Conservation (phyloP, 768 basidiomycete genomes). For the Kwoniella europaea region DNA sequence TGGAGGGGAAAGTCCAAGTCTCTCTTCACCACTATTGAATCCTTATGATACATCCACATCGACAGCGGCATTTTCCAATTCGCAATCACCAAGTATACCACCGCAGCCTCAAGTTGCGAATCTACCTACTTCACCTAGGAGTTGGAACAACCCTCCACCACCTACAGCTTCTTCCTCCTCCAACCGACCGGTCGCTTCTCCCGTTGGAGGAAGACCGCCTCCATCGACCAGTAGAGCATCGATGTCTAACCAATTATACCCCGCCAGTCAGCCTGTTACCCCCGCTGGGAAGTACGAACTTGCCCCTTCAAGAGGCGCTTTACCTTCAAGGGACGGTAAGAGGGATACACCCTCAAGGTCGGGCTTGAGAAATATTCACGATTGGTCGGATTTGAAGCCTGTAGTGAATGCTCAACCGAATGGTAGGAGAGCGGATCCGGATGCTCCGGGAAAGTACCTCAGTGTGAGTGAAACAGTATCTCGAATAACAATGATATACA, state of each 20-base stretch:
- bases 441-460: conserved; percentile 68
- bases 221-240: conserved; percentile 5
- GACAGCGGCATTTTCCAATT: conserved; percentile 5
- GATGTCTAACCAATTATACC: conserved; percentile 33
- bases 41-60: conserved; percentile 40
- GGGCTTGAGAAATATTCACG: conserved; percentile 79
- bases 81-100: conserved; percentile 12
- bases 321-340: conserved; percentile 15
- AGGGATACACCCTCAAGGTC: conserved; percentile 41
- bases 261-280: conserved; percentile 45
- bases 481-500: background rate
- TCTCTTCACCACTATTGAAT: conserved; percentile 40
- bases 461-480: conserved; percentile 67
- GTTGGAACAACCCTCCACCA: conserved; percentile 13
- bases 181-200: conserved; percentile 17
- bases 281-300: conserved; percentile 43
- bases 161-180: conserved; percentile 19
- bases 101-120: conserved; percentile 15
- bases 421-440: conserved; percentile 77
- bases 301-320: conserved; percentile 33
- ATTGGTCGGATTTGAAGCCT: conserved; percentile 76
- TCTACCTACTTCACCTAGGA: conserved; percentile 11
- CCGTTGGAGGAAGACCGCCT: conserved; percentile 22
- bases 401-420: conserved; percentile 68
- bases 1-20: conserved; percentile 14